A percentile compares a stretch with the other conserved stretches of the same genome.
Evolutionary conservation across 306 rosid genomes (phyloP).

Genomic region (Lupinus albus): DNA sequence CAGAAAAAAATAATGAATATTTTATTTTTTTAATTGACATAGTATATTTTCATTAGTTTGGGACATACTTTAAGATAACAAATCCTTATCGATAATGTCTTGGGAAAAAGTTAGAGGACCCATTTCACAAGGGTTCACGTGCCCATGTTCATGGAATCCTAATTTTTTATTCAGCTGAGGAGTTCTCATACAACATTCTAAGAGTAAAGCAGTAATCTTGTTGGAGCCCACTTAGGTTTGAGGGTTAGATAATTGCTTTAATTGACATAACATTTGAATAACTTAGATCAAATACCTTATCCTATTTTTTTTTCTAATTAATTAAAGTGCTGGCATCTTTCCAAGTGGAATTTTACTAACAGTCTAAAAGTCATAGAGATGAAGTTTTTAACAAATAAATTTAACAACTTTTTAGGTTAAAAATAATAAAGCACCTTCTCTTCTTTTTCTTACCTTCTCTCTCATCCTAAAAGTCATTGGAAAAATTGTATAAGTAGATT

Average conservation of each 20-base stretch:
- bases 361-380: background rate
- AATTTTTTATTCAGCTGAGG: slow-evolving; percentile 40
- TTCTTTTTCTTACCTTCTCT: too few species aligned
- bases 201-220: slow-evolving; percentile 44
- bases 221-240: slow-evolving; percentile 48
- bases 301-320: slow-evolving; percentile 6
- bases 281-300: slow-evolving; percentile 42
- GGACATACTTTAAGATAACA: too few species aligned
- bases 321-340: slow-evolving; percentile 10
- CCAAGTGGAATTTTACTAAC: slow-evolving; percentile 37
- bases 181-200: slow-evolving; percentile 39
- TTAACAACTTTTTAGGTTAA: too few species aligned
- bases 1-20: too few species aligned
- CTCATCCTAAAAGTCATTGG: too few species aligned
- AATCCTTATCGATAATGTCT: too few species aligned
- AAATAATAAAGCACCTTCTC: too few species aligned
- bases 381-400: too few species aligned
- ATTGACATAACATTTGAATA: slow-evolving; percentile 43
- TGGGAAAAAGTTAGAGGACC: slow-evolving; percentile 68
- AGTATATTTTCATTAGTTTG: too few species aligned
- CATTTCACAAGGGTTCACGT: slow-evolving; percentile 72
- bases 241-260: slow-evolving; percentile 34
- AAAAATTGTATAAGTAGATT: too few species aligned
- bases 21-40: too few species aligned
- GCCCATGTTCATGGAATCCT: slow-evolving; percentile 47